Percentiles rank a stretch among this genome's conserved stretches.
Conservation (phyloP, 768 basidiomycete genomes). For the Mycena amicta region DNA sequence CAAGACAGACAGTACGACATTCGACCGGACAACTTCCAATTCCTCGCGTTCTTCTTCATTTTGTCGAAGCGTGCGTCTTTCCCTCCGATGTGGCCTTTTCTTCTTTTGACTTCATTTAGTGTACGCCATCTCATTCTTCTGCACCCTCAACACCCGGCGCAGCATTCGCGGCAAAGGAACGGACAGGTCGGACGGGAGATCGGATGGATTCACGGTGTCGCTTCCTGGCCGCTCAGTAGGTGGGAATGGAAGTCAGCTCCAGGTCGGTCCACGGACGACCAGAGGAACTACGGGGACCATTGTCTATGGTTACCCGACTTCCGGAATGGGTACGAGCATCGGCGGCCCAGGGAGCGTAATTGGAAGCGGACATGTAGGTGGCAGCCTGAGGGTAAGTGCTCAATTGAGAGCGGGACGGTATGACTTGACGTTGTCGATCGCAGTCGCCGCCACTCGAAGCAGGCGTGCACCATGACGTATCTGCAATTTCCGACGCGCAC, state of each 20-base stretch:
- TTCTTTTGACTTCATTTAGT: constrained; percentile 27
- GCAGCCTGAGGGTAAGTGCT: neutral
- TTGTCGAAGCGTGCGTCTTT: constrained; percentile 54
- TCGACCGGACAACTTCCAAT: constrained; percentile 55
- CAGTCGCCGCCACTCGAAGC: constrained; percentile 18
- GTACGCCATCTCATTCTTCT: constrained; percentile 43
- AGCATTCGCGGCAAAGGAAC: constrained; percentile 54
- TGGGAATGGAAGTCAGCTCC: neutral
- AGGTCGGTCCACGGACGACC: neutral
- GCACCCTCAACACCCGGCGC: constrained; percentile 60
- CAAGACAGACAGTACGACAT: constrained; percentile 48
- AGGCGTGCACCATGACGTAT: constrained; percentile 22
- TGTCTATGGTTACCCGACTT: neutral
- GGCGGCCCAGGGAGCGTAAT: neutral
- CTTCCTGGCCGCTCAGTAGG: neutral
- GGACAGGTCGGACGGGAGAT: constrained; percentile 35
- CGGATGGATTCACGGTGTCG: neutral
- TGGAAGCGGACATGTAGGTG: neutral
- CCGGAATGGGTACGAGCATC: neutral
- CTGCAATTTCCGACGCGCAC: constrained; percentile 19
- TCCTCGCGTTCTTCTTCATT: constrained; percentile 60
- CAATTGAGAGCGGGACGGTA: no score
- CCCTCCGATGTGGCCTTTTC: neutral
- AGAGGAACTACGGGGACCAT: neutral
- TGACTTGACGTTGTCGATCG: no score